Evolutionary conservation across 2,329 filamentous ascomycete species (phyloP).

Genomic region (Cladosporium sp.): DNA sequence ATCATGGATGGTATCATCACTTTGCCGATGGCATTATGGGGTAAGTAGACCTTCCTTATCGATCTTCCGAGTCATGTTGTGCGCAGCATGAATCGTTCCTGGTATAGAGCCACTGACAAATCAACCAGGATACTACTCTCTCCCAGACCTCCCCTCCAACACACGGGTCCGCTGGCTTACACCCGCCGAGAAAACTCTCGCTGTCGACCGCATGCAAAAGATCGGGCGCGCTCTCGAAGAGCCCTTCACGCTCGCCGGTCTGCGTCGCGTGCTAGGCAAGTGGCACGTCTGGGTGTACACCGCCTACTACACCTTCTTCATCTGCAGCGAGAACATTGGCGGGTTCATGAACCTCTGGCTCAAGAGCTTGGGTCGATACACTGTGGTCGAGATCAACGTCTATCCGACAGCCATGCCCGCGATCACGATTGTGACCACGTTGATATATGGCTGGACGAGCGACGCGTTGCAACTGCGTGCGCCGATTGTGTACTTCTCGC

Average conservation of each 20-base stretch:
- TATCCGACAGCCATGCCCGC: background rate
- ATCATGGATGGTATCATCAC: conserved; percentile 58
- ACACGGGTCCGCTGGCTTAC: conserved; percentile 1
- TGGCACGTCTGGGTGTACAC: conserved; percentile 9
- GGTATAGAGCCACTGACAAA: background rate
- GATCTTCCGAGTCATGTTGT: background rate
- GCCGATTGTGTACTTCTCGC: background rate
- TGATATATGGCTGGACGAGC: background rate
- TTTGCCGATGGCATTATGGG: conserved; percentile 4
- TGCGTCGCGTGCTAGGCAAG: background rate
- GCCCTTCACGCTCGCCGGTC: background rate
- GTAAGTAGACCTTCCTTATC: background rate
- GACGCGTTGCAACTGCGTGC: background rate
- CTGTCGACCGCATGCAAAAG: background rate
- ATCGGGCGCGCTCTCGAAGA: conserved; percentile 5
- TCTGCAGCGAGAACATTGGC: conserved; percentile 4
- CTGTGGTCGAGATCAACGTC: background rate
- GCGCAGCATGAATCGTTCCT: background rate
- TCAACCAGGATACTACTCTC: background rate
- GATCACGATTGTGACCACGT: background rate
- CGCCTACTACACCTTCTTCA: conserved; percentile 9
- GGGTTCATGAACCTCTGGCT: conserved; percentile 1
- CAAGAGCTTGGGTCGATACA: background rate
- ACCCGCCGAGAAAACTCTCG: background rate
- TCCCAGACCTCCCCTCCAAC: background rate